These are phyloP conservation scores for Eucalyptus cloeziana DNA, from an alignment of 345 rosid genomes.

Conservation along the genomic window DNA sequence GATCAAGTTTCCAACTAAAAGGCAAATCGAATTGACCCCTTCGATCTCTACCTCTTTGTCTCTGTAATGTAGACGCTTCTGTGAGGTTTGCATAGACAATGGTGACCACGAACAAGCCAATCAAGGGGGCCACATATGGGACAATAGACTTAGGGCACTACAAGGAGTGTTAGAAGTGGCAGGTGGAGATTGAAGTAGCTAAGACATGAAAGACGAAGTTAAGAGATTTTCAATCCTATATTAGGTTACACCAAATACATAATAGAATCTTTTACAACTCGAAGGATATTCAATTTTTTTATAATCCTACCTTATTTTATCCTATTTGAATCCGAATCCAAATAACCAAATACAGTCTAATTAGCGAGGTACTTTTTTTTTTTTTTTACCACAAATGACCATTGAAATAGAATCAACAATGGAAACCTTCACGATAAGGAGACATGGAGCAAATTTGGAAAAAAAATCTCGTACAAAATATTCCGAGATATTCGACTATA, in stretches of 20 bases:
- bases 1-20: neutral
- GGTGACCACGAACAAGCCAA: neutral
- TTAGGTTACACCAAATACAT: neutral
- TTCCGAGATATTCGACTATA: neutral
- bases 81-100: neutral
- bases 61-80: neutral
- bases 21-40: neutral
- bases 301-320: neutral
- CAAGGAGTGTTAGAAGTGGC: neutral
- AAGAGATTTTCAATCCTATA: neutral
- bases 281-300: neutral
- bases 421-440: neutral
- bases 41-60: neutral
- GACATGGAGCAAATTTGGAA: neutral
- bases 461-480: neutral
- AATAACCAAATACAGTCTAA: neutral
- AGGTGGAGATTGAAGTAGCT: neutral
- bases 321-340: fast-evolving
- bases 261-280: neutral
- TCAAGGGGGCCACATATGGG: neutral
- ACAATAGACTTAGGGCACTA: neutral
- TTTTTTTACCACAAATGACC: neutral
- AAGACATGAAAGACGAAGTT: neutral
- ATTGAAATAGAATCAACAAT: neutral
- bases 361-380: neutral